Conservation (phyloP, 2,329 filamentous ascomycete species). For the Ceratocystis destructans region DNA sequence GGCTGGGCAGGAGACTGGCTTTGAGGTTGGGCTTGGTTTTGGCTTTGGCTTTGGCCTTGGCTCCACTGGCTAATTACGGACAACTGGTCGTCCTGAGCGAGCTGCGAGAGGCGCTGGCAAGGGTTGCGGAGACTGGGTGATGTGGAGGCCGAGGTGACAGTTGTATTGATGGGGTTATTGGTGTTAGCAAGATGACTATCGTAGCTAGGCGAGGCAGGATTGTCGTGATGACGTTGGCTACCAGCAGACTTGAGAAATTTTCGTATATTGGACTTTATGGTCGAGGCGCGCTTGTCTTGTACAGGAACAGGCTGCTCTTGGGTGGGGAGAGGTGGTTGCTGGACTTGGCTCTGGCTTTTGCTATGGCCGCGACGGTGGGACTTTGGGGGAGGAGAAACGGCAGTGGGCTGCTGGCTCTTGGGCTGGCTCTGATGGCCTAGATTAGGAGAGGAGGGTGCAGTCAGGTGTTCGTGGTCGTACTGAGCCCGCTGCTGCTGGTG, state of each 20-base stretch:
- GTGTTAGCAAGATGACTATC: background rate
- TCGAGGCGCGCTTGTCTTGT: constrained; percentile 11
- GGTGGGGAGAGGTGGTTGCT: background rate
- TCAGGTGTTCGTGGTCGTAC: background rate
- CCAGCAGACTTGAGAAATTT: constrained; percentile 13
- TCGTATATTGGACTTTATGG: constrained; percentile 11
- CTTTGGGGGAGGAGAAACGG: background rate
- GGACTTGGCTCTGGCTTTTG: background rate
- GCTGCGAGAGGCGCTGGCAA: constrained; percentile 15
- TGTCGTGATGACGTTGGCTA: constrained; percentile 15
- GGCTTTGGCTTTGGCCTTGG: constrained; percentile 6
- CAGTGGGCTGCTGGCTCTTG: background rate
- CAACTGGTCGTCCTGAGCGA: constrained; percentile 18
- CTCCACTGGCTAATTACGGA: constrained; percentile 18
- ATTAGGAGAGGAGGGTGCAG: background rate
- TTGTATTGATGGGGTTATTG: constrained; percentile 17
- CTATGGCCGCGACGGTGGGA: background rate
- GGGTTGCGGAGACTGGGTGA: constrained; percentile 20
- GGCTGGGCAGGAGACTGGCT: constrained; percentile 18
- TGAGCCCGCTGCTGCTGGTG: constrained; percentile 20
- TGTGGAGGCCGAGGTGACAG: constrained; percentile 25
- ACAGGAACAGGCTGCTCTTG: constrained; percentile 7
- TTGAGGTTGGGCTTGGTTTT: background rate
- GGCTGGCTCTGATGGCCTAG: background rate
- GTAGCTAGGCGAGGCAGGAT: constrained; percentile 7